These are phyloP conservation scores for Giardia duodenalis DNA, from an alignment of 208 protist genomes.

Conservation along the genomic window DNA sequence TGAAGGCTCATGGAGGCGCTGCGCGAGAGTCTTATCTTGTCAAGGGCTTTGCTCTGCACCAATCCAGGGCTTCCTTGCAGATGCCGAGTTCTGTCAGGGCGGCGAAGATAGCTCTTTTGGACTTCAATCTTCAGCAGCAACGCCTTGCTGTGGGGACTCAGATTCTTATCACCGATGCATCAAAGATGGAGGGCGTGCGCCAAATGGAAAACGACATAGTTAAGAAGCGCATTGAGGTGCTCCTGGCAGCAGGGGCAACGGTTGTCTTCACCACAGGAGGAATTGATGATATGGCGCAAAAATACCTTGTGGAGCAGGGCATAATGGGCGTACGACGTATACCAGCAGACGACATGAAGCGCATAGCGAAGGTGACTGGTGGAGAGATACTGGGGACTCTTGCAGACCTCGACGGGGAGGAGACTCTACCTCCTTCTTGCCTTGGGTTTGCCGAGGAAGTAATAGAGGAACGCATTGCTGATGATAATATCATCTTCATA, in stretches of 20 bases:
- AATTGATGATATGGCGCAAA: conserved; percentile 80
- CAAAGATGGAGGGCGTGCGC: conserved; percentile 81
- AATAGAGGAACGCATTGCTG: conserved; percentile 70
- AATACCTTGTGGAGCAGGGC: conserved; percentile 90
- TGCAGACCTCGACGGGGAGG: conserved; percentile 83
- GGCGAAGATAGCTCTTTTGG: conserved; percentile 92
- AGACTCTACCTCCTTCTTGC: conserved; percentile 72
- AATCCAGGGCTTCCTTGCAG: conserved; percentile 63
- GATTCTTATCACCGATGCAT: conserved; percentile 84
- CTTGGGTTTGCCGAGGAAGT: conserved; percentile 81
- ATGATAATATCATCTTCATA: conserved; percentile 85
- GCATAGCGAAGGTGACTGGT: conserved; percentile 83
- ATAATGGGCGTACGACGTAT: conserved; percentile 82
- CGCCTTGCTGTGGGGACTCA: conserved; percentile 87
- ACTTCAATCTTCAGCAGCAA: conserved; percentile 87
- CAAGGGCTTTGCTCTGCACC: conserved; percentile 68
- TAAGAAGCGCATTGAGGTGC: conserved; percentile 82
- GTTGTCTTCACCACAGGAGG: conserved; percentile 93
- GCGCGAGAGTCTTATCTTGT: conserved; percentile 62
- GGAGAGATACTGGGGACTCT: conserved; percentile 73
- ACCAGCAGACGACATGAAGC: conserved; percentile 59
- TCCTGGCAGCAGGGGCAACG: conserved; percentile 88
- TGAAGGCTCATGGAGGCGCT: conserved; percentile 88
- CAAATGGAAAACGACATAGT: conserved; percentile 83
- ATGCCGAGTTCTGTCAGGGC: conserved; percentile 82